These are phyloP conservation scores for Inga leiocalycina DNA, from an alignment of 306 rosid genomes.

Conservation along the genomic window DNA sequence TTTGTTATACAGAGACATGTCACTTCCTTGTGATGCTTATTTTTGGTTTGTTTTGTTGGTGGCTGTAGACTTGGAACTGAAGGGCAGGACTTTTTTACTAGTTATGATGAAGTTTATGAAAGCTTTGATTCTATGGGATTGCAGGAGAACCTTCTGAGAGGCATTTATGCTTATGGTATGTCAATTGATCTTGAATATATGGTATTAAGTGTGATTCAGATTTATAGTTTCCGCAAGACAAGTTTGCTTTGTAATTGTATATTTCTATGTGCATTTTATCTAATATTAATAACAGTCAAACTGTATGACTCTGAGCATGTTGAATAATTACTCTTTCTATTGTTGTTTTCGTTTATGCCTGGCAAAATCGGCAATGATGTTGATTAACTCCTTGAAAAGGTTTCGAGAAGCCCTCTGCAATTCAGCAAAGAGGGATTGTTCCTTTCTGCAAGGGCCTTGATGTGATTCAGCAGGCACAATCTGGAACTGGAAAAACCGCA, in stretches of 20 bases:
- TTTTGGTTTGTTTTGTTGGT: constrained; percentile 33
- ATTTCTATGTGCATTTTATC: neutral
- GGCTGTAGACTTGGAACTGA: constrained; percentile 57
- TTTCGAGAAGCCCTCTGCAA: constrained; percentile 84
- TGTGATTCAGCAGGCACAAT: constrained; percentile 79
- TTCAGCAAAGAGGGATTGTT: constrained; percentile 83
- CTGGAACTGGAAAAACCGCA: constrained; percentile 81
- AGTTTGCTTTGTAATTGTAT: neutral
- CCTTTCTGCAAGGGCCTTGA: constrained; percentile 81
- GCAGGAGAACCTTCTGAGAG: constrained; percentile 80
- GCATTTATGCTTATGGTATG: constrained; percentile 78
- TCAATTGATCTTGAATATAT: constrained; percentile 1
- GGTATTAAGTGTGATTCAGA: neutral
- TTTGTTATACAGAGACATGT: neutral
- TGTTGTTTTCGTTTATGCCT: neutral
- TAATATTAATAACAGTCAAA: neutral
- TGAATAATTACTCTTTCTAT: neutral
- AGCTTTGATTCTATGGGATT: constrained; percentile 70
- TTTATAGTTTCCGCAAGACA: neutral
- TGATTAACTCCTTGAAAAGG: constrained; percentile 41
- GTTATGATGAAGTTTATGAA: constrained; percentile 72
- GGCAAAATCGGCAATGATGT: constrained; percentile 12
- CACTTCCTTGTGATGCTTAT: neutral
- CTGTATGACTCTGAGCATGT: neutral
- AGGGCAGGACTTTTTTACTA: constrained; percentile 65